Base-by-base conservation (phyloP, 805 yeast species). In the Candida germanica region DNA sequence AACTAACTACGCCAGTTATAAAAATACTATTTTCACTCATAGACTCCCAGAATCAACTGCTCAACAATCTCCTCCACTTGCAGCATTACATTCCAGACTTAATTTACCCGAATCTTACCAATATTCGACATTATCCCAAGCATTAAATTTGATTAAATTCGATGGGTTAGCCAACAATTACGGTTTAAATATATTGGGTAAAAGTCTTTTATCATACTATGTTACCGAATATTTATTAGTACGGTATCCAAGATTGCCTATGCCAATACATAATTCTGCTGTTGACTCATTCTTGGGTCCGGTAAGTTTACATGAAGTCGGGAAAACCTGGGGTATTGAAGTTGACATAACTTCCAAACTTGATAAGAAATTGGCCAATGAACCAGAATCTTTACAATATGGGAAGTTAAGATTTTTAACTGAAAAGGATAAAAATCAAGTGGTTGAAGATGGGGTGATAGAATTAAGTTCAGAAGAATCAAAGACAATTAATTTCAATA, bases 171-270 rank as follows among this genome's bases (percentile, higher is more conserved):
- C 80, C 12, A 83, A 85, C 59, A 91, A 93, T 58, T 71, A 71
- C 39, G 93, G 94, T 4, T 71, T 91, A 53, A 75, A 83, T 39
- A 75, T 78, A n/a, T 80, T 91, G 53, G 98, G 98, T 33, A 78
- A 80, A 51, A 79, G 80, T 41, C 64, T 93, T 32, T 64, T 93
- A 42, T 76, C 81, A 9, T 87, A 80, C 58, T 83, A 86, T 51
- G 83, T 80, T 3, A 72, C 84, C 14, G 95, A 87, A 58, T 66
- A 83, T 48, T 66, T 91, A 40, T 64, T 87, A 49, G 61, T 80
- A 33, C 78, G 75, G 46, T 88, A 88, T 58, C 99, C 99, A 36
- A 77, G 99, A 56, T 71, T 93, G 33, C 98, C 99, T 12, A 73
- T 83, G 43, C 74, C 79, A 6, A 82, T 89, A 18, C 73, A 87